Percentiles rank a stretch among this genome's conserved stretches.
phyloP scores from a whole-genome alignment of 164 flowering plant genomes.

The Protea cynaroides region DNA sequence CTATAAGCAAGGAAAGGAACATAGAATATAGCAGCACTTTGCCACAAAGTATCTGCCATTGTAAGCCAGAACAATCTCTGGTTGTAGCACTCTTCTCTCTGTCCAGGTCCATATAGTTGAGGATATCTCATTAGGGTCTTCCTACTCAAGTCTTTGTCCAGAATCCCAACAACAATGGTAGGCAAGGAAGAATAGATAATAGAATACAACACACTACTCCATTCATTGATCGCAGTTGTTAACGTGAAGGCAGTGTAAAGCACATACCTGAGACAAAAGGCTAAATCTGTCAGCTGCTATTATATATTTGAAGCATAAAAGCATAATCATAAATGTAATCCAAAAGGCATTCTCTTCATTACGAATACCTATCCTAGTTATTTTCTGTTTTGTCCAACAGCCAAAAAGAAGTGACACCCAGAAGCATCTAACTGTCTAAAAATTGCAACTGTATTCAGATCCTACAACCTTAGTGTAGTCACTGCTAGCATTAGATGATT shows the following conservation, averaged over 20 bases:
- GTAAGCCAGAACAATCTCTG: conserved; percentile 65
- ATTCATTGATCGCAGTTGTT: conserved; percentile 85
- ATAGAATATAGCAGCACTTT: conserved; percentile 70
- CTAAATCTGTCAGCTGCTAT: not conserved
- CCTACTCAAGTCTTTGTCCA: conserved; percentile 86
- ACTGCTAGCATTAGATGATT: too few relatives aligned
- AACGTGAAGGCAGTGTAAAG: conserved; percentile 63
- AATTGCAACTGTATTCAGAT: too few relatives aligned
- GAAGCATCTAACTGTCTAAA: too few relatives aligned
- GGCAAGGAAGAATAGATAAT: conserved; percentile 79
- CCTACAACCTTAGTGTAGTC: too few relatives aligned
- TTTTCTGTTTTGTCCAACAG: too few relatives aligned
- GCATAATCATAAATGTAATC: too few relatives aligned
- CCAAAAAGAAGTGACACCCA: too few relatives aligned
- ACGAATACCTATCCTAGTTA: too few relatives aligned
- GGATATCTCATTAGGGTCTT: conserved; percentile 64
- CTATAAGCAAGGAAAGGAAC: conserved; percentile 67
- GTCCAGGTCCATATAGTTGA: conserved; percentile 86
- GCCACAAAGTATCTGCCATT: conserved; percentile 94
- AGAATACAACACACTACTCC: conserved; percentile 92
- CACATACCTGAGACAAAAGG: conserved; percentile 62
- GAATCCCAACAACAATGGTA: conserved; percentile 74
- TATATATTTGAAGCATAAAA: not conserved
- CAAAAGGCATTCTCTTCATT: too few relatives aligned
- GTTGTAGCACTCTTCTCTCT: conserved; percentile 69